Evolutionary conservation across 2,329 filamentous ascomycete species (phyloP).

Genomic region (Paracoccidioides brasiliensis): DNA sequence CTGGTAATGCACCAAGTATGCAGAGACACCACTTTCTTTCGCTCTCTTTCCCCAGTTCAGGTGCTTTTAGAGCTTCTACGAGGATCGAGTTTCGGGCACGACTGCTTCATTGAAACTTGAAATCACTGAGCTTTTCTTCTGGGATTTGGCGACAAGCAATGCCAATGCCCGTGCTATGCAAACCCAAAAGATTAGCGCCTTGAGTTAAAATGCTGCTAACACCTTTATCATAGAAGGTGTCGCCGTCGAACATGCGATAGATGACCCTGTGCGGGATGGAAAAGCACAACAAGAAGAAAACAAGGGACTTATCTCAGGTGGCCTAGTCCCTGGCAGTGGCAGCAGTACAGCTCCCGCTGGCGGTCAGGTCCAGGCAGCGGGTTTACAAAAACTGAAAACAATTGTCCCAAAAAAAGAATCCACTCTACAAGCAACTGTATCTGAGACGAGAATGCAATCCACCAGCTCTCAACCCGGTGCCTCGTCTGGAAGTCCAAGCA

Average conservation of each 20-base stretch:
- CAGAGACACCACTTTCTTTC: background rate
- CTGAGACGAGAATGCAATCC: background rate
- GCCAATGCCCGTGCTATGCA: background rate
- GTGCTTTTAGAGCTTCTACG: too few relatives aligned
- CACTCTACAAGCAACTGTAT: background rate
- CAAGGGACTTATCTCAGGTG: background rate
- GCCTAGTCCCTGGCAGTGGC: background rate
- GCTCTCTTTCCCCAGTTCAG: background rate
- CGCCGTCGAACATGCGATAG: constrained; percentile 1
- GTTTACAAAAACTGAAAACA: background rate
- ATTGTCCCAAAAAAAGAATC: background rate
- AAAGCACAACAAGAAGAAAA: background rate
- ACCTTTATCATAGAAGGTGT: background rate
- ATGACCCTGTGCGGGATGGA: background rate
- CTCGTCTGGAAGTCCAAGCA: background rate
- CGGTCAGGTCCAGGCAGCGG: background rate
- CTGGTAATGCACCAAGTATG: constrained; percentile 56
- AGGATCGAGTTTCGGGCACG: too few relatives aligned
- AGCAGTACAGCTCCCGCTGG: constrained; percentile 1
- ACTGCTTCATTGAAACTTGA: too few relatives aligned
- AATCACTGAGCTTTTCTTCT: too few relatives aligned
- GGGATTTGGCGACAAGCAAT: too few relatives aligned
- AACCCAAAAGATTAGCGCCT: constrained; percentile 14
- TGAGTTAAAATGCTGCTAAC: background rate
- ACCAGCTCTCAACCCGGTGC: background rate